Conservation (phyloP, 345 rosid species). For the Eucalyptus sp. region DNA sequence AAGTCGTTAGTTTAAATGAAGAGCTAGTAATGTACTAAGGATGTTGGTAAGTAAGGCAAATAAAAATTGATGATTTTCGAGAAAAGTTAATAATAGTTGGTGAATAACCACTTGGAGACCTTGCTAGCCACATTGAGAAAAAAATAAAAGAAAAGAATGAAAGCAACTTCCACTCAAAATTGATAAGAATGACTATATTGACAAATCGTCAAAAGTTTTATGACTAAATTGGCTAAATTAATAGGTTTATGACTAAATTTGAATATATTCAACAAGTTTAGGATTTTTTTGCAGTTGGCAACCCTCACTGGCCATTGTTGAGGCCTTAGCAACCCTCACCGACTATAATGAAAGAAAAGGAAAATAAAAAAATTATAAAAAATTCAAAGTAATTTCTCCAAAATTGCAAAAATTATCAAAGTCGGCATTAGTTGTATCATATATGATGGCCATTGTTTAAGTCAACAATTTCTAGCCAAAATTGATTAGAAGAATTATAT, state of each 20-base stretch:
- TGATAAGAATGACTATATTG: not conserved
- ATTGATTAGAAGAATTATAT: not conserved
- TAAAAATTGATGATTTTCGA: not conserved
- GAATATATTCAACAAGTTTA: not conserved
- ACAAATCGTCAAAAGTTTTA: not conserved
- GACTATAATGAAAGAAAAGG: not conserved
- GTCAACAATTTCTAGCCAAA: not conserved
- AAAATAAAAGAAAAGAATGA: not conserved
- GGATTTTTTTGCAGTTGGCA: not conserved
- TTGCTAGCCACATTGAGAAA: not conserved
- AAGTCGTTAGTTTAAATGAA: not conserved
- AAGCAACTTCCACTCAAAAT: not conserved
- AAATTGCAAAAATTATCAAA: not conserved
- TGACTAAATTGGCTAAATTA: not conserved
- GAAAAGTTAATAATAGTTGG: not conserved
- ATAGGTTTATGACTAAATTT: not conserved
- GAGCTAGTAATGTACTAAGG: not conserved
- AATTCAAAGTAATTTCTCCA: not conserved
- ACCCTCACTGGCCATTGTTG: not conserved
- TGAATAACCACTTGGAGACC: not conserved
- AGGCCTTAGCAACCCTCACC: not conserved
- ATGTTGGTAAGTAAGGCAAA: not conserved
- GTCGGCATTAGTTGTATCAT: rapidly evolving
- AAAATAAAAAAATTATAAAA: not conserved
- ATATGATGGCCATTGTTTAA: rapidly evolving